These are phyloP conservation scores for Phytophthora sojae DNA, from an alignment of 352 stramenopile species.

Conservation along the genomic window DNA sequence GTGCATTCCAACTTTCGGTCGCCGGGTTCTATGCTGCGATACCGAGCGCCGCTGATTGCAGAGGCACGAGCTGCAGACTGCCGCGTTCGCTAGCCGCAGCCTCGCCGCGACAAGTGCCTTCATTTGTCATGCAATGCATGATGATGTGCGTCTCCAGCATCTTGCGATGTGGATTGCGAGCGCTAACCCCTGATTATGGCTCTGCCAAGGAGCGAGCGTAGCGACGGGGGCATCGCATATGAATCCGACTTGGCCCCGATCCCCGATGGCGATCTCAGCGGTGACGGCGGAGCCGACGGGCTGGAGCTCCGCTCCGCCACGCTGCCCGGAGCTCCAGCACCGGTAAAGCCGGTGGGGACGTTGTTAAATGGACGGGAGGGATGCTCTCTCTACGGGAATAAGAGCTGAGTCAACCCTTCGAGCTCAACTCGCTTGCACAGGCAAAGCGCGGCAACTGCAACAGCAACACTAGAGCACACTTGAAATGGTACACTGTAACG, in stretches of 20 bases:
- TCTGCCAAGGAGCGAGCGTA: neutral
- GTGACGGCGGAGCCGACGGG: neutral
- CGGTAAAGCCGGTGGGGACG: neutral
- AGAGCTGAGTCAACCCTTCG: neutral
- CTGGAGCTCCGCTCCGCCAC: neutral
- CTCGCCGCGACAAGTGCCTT: slow-evolving; percentile 6
- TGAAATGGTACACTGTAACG: slow-evolving; percentile 15
- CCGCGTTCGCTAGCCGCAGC: slow-evolving; percentile 1
- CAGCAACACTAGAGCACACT: neutral
- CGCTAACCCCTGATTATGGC: slow-evolving; percentile 33
- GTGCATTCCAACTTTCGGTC: too few relatives aligned
- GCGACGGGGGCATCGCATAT: slow-evolving; percentile 11
- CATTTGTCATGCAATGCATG: too few relatives aligned
- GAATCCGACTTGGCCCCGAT: slow-evolving; percentile 20
- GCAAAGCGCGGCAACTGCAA: neutral
- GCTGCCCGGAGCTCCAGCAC: neutral
- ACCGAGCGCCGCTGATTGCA: slow-evolving; percentile 6
- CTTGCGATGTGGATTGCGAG: slow-evolving; percentile 24
- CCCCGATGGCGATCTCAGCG: slow-evolving; percentile 14
- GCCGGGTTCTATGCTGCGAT: slow-evolving; percentile 21
- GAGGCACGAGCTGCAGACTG: slow-evolving; percentile 8
- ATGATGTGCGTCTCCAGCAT: slow-evolving; percentile 7
- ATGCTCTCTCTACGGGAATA: neutral
- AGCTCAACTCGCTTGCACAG: neutral
- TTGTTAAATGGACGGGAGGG: neutral